Conservation (phyloP, 2,329 filamentous ascomycete species). For the Colletotrichum echinochloae region DNA sequence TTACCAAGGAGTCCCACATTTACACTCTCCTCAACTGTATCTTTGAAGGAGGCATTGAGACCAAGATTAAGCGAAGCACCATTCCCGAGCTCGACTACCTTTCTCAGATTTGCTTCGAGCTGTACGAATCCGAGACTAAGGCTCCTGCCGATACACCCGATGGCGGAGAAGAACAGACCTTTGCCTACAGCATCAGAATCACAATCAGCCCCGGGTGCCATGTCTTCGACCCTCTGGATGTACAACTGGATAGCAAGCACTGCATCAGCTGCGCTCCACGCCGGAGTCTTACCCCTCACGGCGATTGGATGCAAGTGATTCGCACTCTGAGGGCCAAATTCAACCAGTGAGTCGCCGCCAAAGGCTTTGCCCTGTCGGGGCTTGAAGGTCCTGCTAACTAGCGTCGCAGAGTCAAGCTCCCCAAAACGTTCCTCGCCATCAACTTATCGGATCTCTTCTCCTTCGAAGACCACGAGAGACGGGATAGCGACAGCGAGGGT, state of each 20-base stretch:
- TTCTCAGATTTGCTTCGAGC: slow-evolving; percentile 96
- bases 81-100: slow-evolving; percentile 98
- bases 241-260: slow-evolving; percentile 95
- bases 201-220: slow-evolving; percentile 96
- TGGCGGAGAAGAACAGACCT: slow-evolving; percentile 74
- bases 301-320: slow-evolving; percentile 97
- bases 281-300: slow-evolving; percentile 88
- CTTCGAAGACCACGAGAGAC: slow-evolving; percentile 67
- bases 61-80: slow-evolving; percentile 93
- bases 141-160: slow-evolving; percentile 54
- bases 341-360: slow-evolving; percentile 77
- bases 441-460: slow-evolving; percentile 73
- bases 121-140: slow-evolving; percentile 93
- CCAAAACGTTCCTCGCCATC: slow-evolving; percentile 74
- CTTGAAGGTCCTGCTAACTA: slow-evolving; percentile 24
- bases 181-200: slow-evolving; percentile 96
- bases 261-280: slow-evolving; percentile 95
- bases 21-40: slow-evolving; percentile 99
- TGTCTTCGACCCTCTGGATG: slow-evolving; percentile 94
- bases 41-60: slow-evolving; percentile 94
- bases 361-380: neutral
- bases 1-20: slow-evolving; percentile 98
- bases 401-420: slow-evolving; percentile 68
- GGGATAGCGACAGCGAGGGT: slow-evolving; percentile 59
- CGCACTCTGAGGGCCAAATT: slow-evolving; percentile 96